Evolutionary conservation across 495 filamentous ascomycete species (phyloP), one percentile per base, ranked within the genome.

Genomic region (Saxophila tyrrhenica): DNA sequence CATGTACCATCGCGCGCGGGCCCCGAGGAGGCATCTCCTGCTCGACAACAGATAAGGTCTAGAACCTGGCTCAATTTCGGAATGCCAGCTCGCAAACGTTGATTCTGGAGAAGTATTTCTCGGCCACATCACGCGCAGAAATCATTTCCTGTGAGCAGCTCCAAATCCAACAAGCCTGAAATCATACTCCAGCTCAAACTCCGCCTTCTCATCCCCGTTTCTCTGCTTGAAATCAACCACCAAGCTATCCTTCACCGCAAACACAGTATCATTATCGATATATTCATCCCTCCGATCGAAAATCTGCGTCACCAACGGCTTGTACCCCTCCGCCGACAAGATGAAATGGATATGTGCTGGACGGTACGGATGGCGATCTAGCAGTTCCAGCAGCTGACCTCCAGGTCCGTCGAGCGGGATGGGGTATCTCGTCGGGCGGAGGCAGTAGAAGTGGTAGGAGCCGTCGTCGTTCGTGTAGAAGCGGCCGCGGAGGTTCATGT

Each of bases 301-400:
- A 44, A 88, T 73, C 66, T 90, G 86, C 15, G 85, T 89, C 0
- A 78, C 80, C 55, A 89, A 67, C 9, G 81, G 67, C 52, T 80
- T 79, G 64, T 79, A 78, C 19, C 70, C 72, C 65, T 57, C 71
- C 59, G 76, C 79, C 2, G 54, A 58, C 56, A 84, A 82, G 29
- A 88, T 82, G 58, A 89, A 83, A 67, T 92, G 86, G 59, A 92
- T 88, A 64, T 90, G 86, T 29, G 83, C 86, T 39, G 87, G 86
- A 22, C 87, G 74, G 73, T 82, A 86, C 19, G 85, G 84, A 67
- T 89, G 80, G n/a, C 82, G 72, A 57, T 86, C 83, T 58, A 86
- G 73, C 44, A 83, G 58, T 42, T 71, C 53, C 43, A 77, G 66
- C 20, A 79, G 58, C 54, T 69, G 67, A 46, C 74, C 72, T 3